Conservation (phyloP, 2,329 filamentous ascomycete species). For the Sporothrix dimorphospora region DNA sequence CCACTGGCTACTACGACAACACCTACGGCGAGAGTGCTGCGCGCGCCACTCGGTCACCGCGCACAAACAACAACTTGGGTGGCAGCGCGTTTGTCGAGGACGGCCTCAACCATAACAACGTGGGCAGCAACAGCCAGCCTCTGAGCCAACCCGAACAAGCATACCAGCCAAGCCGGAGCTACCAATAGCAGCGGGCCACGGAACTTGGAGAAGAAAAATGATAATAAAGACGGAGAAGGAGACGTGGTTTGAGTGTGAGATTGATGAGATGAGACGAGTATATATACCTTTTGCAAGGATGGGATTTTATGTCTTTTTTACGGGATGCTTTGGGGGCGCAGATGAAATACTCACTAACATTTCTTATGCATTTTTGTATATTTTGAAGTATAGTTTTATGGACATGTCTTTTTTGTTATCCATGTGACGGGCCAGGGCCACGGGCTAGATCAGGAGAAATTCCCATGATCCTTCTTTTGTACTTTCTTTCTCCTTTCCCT, state of each 20-base stretch:
- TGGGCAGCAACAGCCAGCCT: not conserved
- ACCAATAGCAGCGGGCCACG: conserved; percentile 14
- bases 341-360: not conserved
- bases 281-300: conserved; percentile 16
- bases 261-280: conserved; percentile 9
- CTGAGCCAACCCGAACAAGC: conserved; percentile 10
- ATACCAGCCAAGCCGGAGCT: conserved; percentile 27
- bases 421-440: too few species aligned
- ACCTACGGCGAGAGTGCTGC: conserved; percentile 32
- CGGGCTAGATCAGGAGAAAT: too few species aligned
- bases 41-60: conserved; percentile 27
- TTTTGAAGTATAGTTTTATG: too few species aligned
- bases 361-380: not conserved
- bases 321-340: not conserved
- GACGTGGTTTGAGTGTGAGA: not conserved
- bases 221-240: not conserved
- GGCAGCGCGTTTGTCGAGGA: conserved; percentile 12
- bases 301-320: not conserved
- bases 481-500: too few species aligned
- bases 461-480: too few species aligned
- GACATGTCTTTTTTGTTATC: too few species aligned
- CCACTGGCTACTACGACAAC: conserved; percentile 9
- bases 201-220: not conserved
- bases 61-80: conserved; percentile 4
- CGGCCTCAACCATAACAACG: not conserved